phyloP scores from a whole-genome alignment of 495 filamentous ascomycete genomes.

The Eremomyces bilateralis region DNA sequence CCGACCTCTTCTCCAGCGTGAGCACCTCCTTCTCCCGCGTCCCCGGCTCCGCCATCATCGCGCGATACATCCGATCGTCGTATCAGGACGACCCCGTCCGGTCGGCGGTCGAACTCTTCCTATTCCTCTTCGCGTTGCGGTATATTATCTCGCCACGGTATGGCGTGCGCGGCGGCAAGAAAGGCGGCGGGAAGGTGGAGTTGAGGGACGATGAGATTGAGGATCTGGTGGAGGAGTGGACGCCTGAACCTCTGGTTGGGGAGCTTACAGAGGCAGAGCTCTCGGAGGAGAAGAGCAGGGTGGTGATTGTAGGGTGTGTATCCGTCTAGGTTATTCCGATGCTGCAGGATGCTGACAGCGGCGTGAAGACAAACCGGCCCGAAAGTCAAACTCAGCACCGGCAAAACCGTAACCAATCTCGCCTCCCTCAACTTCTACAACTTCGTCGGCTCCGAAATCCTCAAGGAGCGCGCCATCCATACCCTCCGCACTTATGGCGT shows the following conservation, averaged over 20 bases:
- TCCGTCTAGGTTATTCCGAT: neutral
- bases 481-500: slow-evolving; percentile 89
- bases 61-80: slow-evolving; percentile 86
- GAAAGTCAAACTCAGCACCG: slow-evolving; percentile 73
- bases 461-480: slow-evolving; percentile 87
- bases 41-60: slow-evolving; percentile 80
- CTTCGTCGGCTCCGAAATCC: slow-evolving; percentile 68
- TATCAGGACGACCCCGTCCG: slow-evolving; percentile 95
- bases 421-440: slow-evolving; percentile 95
- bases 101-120: slow-evolving; percentile 77
- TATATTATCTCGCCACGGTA: slow-evolving; percentile 85
- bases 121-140: slow-evolving; percentile 86
- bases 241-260: slow-evolving; percentile 73
- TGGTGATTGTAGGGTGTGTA: slow-evolving; percentile 67
- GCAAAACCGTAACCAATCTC: slow-evolving; percentile 75
- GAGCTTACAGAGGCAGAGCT: slow-evolving; percentile 50
- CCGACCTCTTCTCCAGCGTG: too few relatives aligned
- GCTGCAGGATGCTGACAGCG: slow-evolving; percentile 1
- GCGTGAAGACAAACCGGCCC: slow-evolving; percentile 55
- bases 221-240: slow-evolving; percentile 93
- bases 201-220: slow-evolving; percentile 93
- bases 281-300: slow-evolving; percentile 60
- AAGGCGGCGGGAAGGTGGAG: slow-evolving; percentile 23
- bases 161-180: slow-evolving; percentile 17
- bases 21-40: slow-evolving; percentile 60